Percentiles rank a stretch among this genome's conserved stretches.
Conservation (phyloP, 805 yeast species). For the Nakazawaea ernobii region DNA sequence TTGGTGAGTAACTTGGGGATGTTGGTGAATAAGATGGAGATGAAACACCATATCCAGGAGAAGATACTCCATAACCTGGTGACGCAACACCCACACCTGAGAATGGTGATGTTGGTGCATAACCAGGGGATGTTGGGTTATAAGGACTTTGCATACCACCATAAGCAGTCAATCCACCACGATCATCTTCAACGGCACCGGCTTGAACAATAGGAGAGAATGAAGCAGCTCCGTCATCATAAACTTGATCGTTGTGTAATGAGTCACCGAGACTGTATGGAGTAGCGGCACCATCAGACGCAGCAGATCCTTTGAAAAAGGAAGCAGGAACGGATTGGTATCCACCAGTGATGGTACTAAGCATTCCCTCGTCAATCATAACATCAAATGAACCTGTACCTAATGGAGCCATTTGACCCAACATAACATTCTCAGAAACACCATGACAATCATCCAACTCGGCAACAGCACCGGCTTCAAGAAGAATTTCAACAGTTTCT, state of each 20-base stretch:
- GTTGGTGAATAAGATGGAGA: slow-evolving; percentile 70
- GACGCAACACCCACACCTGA: slow-evolving; percentile 52
- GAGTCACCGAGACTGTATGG: slow-evolving; percentile 75
- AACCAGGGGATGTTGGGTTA: slow-evolving; percentile 34
- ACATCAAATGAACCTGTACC: slow-evolving; percentile 99
- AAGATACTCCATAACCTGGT: slow-evolving; percentile 47
- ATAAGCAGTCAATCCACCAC: slow-evolving; percentile 85
- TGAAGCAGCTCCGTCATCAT: slow-evolving; percentile 60
- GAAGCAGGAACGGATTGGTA: slow-evolving; percentile 30
- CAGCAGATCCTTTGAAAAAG: slow-evolving; percentile 35
- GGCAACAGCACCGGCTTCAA: slow-evolving; percentile 98
- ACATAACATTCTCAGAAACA: slow-evolving; percentile 94
- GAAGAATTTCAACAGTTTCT: slow-evolving; percentile 95
- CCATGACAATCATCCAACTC: slow-evolving; percentile 98
- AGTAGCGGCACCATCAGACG: slow-evolving; percentile 79
- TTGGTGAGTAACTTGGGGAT: slow-evolving; percentile 58
- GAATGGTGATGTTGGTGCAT: slow-evolving; percentile 50
- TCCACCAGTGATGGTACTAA: slow-evolving; percentile 58
- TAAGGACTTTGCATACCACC: slow-evolving; percentile 48
- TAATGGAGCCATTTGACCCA: slow-evolving; percentile 97
- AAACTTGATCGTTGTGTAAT: slow-evolving; percentile 34
- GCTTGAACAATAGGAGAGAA: slow-evolving; percentile 92
- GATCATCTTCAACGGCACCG: slow-evolving; percentile 59
- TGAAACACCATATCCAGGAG: slow-evolving; percentile 69
- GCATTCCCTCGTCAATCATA: slow-evolving; percentile 84